Evolutionary conservation across 768 basidiomycete genomes (phyloP), one percentile per base, ranked within the genome.

Genomic region (Pulveroboletus sp.): DNA sequence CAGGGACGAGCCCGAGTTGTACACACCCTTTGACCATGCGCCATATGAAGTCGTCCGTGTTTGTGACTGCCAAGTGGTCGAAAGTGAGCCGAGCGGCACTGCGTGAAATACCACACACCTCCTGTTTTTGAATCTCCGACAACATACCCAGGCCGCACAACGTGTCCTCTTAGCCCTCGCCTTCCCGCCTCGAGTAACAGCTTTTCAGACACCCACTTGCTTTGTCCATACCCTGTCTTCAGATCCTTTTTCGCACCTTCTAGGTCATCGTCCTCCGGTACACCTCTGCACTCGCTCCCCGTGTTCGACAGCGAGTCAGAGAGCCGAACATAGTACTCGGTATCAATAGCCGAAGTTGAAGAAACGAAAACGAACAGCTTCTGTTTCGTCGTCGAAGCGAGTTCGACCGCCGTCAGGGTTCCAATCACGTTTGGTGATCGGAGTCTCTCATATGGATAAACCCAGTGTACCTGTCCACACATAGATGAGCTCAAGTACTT

Each of bases 1-100:
- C 91, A 9, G 96, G 96, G 3, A 93, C 84, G 36, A 92, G 79
- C 1, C 94, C 95, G n/a, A 98, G 83, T 65, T 99, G 96, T 33
- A 97, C 78, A 63, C 93, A 97, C n/a, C 96, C 96, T 68, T 98
- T 98, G 64, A 96, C 90, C 68, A 99, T 73, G 4, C 96, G 82
- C 95, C 95, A 98, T 49, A 99, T 82, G 70, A 99, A 99, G 66
- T 99, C 96, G 59, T 99, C 95, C 31, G 96, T 98, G 71, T 99
- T 99, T 11, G 95, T 97, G 4, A 97, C 94, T 92, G 56, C 15
- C 43, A 47, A 39, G 11, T 47, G 27, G 41, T 27, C 14, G 30
- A 39, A 31, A 15, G 30, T 50, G 30, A 15, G 32, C 49, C 39
- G 54, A 39, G 4, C 39, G 39, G 27, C 55, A 43, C 8, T 8